phyloP scores from a whole-genome alignment of 139 green algal genomes.

The Coelastrella sp. region DNA sequence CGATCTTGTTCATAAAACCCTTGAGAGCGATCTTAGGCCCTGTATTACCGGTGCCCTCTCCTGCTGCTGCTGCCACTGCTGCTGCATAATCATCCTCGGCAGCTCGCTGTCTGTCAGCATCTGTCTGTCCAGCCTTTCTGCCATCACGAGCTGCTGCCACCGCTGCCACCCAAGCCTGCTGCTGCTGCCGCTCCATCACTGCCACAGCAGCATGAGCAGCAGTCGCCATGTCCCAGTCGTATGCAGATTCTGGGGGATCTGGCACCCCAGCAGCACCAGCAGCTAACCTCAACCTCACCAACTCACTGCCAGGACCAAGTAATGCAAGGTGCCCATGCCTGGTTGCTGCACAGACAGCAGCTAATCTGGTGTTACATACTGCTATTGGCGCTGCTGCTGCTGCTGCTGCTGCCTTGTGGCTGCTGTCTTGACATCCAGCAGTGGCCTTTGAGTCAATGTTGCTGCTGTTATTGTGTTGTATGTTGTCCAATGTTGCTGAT shows the following conservation, averaged over 20 bases:
- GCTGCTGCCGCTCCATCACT: slow-evolving; percentile 32
- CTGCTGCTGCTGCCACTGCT: not conserved
- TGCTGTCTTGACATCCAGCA: not conserved
- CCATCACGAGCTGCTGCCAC: not conserved
- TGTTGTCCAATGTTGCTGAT: not conserved
- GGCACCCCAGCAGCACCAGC: not conserved
- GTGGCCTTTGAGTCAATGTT: too few species aligned
- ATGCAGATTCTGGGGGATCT: slow-evolving; percentile 33
- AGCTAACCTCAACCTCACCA: slow-evolving; percentile 51
- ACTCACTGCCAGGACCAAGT: slow-evolving; percentile 49
- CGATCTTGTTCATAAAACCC: slow-evolving; percentile 30
- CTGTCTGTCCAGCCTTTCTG: too few species aligned
- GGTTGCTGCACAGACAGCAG: slow-evolving; percentile 16
- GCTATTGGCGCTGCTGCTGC: slow-evolving; percentile 25
- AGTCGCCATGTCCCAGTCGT: slow-evolving; percentile 58
- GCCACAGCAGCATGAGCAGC: slow-evolving; percentile 52
- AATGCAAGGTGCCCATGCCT: slow-evolving; percentile 53
- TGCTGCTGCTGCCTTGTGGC: not conserved
- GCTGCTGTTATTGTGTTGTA: not conserved
- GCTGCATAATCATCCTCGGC: too few species aligned
- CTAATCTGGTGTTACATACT: not conserved
- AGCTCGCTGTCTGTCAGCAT: too few species aligned
- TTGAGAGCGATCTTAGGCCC: not conserved
- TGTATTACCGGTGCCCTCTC: not conserved
- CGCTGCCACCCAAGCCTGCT: not conserved